Percentiles rank a stretch among this genome's conserved stretches.
Conservation (phyloP, 208 protist species). For the Lotmaria passim region DNA sequence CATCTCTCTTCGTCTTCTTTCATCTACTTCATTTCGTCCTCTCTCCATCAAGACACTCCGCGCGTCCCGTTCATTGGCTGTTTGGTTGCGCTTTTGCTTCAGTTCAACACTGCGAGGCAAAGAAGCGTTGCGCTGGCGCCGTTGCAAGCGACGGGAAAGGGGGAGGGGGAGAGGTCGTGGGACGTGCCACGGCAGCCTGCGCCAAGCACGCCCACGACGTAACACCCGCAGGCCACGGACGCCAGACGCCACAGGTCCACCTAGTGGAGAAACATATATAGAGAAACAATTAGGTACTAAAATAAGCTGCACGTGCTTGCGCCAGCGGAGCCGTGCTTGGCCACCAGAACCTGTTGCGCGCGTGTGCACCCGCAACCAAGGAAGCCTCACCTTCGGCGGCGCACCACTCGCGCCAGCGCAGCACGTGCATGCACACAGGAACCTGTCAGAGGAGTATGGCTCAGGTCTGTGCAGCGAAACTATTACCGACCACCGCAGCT, state of each 20-base stretch:
- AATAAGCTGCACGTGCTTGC: too few species aligned
- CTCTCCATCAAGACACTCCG: too few species aligned
- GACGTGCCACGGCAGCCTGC: background rate
- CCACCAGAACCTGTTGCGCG: background rate
- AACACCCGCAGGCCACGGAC: background rate
- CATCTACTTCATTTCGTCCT: too few species aligned
- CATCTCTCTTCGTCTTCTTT: too few species aligned
- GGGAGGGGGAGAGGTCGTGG: background rate
- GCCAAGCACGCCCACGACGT: background rate
- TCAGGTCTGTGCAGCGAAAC: background rate
- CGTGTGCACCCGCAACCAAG: background rate
- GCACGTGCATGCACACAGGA: background rate
- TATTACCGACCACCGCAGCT: background rate
- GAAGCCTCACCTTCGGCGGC: too few species aligned
- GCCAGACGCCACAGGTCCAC: background rate
- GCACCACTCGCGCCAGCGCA: background rate
- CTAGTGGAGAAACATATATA: too few species aligned
- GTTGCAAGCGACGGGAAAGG: too few species aligned
- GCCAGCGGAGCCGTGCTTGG: background rate
- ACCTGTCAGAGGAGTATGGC: background rate
- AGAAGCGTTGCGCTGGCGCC: background rate
- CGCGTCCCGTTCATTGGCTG: too few species aligned
- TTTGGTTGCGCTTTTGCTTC: background rate
- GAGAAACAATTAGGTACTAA: background rate
- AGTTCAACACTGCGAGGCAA: background rate